These are phyloP conservation scores for Neofusicoccum parvum DNA, from an alignment of 2,329 filamentous ascomycete species.

Conservation along the genomic window DNA sequence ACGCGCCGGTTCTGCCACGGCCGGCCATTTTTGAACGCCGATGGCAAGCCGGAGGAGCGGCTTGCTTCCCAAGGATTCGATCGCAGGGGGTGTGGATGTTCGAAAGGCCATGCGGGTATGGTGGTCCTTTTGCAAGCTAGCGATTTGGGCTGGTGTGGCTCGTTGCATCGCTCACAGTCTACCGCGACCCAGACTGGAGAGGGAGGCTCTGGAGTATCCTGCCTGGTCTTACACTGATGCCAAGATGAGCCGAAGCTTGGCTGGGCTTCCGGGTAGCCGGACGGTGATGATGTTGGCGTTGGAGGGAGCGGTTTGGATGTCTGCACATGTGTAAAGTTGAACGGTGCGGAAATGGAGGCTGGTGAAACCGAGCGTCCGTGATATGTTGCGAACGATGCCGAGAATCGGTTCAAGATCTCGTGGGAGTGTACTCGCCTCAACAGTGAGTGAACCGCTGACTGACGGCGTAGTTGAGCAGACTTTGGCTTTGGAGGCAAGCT, in stretches of 20 bases:
- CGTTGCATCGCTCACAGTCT: constrained; percentile 11
- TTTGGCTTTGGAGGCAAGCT: constrained; percentile 5
- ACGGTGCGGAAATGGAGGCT: neutral
- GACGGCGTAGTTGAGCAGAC: constrained; percentile 4
- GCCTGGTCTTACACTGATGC: neutral
- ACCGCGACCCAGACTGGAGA: constrained; percentile 11
- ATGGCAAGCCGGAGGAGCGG: neutral
- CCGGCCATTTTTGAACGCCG: neutral
- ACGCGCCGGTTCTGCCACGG: constrained; percentile 17
- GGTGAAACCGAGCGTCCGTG: neutral
- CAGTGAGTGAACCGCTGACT: constrained; percentile 11
- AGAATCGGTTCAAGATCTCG: constrained; percentile 5
- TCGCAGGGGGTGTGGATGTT: constrained; percentile 17
- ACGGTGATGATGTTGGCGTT: neutral
- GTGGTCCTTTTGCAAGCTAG: neutral
- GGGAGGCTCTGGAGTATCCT: neutral
- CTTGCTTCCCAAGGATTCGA: constrained; percentile 11
- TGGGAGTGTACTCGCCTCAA: constrained; percentile 8
- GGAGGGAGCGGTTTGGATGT: neutral
- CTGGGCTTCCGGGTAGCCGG: neutral
- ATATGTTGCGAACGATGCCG: neutral
- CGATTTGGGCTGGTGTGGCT: neutral
- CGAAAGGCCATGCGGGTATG: constrained; percentile 4
- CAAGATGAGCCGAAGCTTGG: neutral
- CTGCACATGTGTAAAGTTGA: constrained; percentile 6